Evolutionary conservation across 2,329 filamentous ascomycete species (phyloP), one percentile per base, ranked within the genome.

Genomic region (Penicillium hesseltinei): DNA sequence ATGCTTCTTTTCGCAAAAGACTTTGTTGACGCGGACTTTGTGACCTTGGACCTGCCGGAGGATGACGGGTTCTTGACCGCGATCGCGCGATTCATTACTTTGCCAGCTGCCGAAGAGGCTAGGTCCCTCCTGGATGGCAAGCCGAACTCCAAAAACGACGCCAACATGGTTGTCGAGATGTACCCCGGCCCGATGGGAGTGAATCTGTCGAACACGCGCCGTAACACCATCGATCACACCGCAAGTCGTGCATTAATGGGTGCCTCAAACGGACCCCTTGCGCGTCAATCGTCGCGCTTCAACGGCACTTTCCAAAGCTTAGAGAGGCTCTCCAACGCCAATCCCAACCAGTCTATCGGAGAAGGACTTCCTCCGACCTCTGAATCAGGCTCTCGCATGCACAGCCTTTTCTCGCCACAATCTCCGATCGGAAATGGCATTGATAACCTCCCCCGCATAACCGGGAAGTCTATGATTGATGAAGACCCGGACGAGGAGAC

Each of bases 1-100:
- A 85, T 88, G 77, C 76, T 88, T 6, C 77, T 87, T n/a, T 88
- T 88, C 64, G 83, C 85, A 21, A 84, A 85, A 64, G 84, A 87
- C 61, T 77, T 87, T 48, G 73, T 85, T 48, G 82, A 85, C 61
- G 81, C 81, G 54, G 82, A 85, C 52, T 80, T 88, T 59, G 75
- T 87, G 17, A 73, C 77, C 5, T 77, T 78, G 49, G 81, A 82
- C n/a, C 77, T 78, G 59, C 75, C 80, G 17, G 83, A 86, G 50
- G 84, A 87, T 63, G 74, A 77, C 48, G 81, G 80, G 29, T 86
- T 82, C 62, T 71, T 80, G 25, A 83, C 80, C 49, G 85, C 84
- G 39, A 74, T 87, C 61, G 85, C 84, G 40, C 79, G 80, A 47
- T 88, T 88, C 69, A 77, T 78, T 57, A 81, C 82, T 6, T 66